Base-by-base conservation (phyloP, 139 green algal species). In the Astrephomene gubernaculifera region DNA sequence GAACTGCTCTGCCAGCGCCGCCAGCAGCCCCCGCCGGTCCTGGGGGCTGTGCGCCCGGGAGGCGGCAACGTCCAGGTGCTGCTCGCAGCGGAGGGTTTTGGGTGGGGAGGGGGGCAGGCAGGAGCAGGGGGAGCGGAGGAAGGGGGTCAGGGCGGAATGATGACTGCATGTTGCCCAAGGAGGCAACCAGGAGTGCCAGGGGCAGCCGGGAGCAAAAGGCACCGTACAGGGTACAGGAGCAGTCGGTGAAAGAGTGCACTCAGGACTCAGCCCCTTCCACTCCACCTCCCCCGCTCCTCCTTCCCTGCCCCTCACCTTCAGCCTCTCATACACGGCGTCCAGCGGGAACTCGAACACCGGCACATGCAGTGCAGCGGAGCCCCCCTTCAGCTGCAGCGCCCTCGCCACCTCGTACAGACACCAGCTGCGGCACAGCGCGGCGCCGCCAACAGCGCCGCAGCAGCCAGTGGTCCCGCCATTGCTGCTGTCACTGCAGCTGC, bases 341-440 rank as follows among this genome's bases (percentile, higher is more conserved):
- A 85, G 27, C 2, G 79, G 4, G 45, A 85, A 85, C 38, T 85
- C 79, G 25, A 85, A 85, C 39, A 85, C 43, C 33, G 79, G 79
- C 24, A 85, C 63, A 10, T 76, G 64, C 79, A 85, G 64, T n/a
- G 27, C 31, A 45, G 14, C 49, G 24, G 12, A 38, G 22, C 0
- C 78, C 78, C 17, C 36, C n/a, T n/a, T 33, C 61, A 84, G 2
- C 44, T 6, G 24, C 41, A 84, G 61, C 63, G 63, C 63, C 38
- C 67, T 41, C 5, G 27, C 39, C 19, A 67, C 63, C 79, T 85
- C 79, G 44, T 76, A 85, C 44, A 85, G 64, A 33, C 64, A 76
- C 79, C 79, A 85, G 27, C 64, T 75, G 33, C 64, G 63, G 39
- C 29, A 3, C 31, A 85, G 63, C 22, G 44, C 63, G 4, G 64